Evolutionary conservation across 1,284 basidiomycete genomes (phyloP), one percentile per base, ranked within the genome.

Genomic region (Puccinia triticina): DNA sequence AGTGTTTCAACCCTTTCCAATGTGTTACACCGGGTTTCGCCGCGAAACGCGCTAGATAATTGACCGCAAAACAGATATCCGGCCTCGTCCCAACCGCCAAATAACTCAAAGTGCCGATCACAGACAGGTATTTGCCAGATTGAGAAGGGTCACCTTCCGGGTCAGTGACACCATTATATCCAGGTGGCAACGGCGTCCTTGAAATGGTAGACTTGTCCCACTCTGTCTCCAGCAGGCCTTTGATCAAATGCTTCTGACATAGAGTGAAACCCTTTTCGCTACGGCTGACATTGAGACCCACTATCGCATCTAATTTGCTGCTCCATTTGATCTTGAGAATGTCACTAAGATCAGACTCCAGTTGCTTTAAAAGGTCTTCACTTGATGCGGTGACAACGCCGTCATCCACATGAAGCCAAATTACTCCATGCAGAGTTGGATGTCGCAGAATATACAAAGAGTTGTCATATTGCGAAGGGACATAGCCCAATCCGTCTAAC

Each of bases 361-460:
- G 57, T 1, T 32, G 1, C 18, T 37, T 29, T 26, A 76, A 23
- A 2, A 46, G n/a, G 23, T 11, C 16, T 5, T 26, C 37, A 4
- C 23, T 26, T 2, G 57, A 76, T 2, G 7, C 64, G 0, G 48
- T 67, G 2, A 78, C 64, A 1, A 69, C 48, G 1, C 77, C 77
- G 18, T 80, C 53, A 40, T 80, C 50, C 4, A 72, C 77, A 69
- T 80, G 77, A 1, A 80, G 32, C 77, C 77, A 78, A 1, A 78
- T 26, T 18, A 78, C 29, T 2, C 66, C 64, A 5, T 14, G 23
- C 1, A 29, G 7, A 11, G 10, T 5, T 3, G 21, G 8, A 37
- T 76, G 55, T 37, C 48, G 5, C 23, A 76, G 23, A 2, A 73
- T 32, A 40, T 69, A 72, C 7, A 71, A 37, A 16, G 18, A 37